Evolutionary conservation across 495 filamentous ascomycete genomes (phyloP).

Genomic region (Xylaria longipes): DNA sequence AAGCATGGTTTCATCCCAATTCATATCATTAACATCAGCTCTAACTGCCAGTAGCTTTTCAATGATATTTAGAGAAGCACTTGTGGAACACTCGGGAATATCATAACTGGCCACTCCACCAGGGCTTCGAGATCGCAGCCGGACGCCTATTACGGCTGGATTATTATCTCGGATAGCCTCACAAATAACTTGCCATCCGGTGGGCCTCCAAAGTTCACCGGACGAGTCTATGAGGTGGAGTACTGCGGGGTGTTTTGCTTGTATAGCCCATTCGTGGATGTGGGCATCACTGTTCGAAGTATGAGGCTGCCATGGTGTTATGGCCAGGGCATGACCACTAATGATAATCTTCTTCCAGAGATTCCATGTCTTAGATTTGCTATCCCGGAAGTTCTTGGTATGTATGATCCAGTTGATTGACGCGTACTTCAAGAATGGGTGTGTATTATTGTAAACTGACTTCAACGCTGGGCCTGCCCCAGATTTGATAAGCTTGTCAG

Average conservation of each 20-base stretch:
- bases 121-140: not conserved
- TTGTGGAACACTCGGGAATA: not conserved
- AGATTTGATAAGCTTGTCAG: not conserved
- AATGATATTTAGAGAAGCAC: not conserved
- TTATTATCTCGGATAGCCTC: not conserved
- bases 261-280: conserved; percentile 2
- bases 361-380: conserved; percentile 8
- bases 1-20: not conserved
- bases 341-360: not conserved
- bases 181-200: not conserved
- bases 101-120: not conserved
- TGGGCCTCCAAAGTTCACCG: not conserved
- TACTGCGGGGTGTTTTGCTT: not conserved
- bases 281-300: not conserved
- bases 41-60: not conserved
- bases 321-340: not conserved
- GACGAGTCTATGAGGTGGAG: not conserved
- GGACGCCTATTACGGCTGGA: not conserved
- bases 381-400: not conserved
- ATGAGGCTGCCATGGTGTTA: not conserved
- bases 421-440: conserved; percentile 23
- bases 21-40: not conserved
- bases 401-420: conserved; percentile 18
- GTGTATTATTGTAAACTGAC: not conserved
- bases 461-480: not conserved